These are phyloP conservation scores for Chrysosporium keratinophilum DNA, from an alignment of 2,329 filamentous ascomycete species.

Conservation along the genomic window DNA sequence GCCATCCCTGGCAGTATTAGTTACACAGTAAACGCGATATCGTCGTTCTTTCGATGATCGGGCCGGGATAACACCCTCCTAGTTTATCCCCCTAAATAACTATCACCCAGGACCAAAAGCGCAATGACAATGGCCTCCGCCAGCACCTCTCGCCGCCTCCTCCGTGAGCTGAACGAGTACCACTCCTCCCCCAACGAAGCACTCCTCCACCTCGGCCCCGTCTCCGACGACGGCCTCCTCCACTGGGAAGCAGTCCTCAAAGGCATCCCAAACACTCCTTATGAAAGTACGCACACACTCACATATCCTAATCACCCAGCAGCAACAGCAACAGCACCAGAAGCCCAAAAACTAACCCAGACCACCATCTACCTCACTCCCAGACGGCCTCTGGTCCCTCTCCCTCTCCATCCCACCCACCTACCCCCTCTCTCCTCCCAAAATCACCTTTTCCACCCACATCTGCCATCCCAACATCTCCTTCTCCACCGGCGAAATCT, in stretches of 20 bases:
- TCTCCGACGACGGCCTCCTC: slow-evolving; percentile 48
- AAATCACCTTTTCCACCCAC: slow-evolving; percentile 69
- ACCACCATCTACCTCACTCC: slow-evolving; percentile 3
- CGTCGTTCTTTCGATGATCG: background rate
- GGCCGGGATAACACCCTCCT: background rate
- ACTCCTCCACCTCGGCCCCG: slow-evolving; percentile 47
- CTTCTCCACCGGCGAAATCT: slow-evolving; percentile 75
- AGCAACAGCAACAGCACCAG: background rate
- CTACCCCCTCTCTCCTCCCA: slow-evolving; percentile 71
- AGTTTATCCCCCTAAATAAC: background rate
- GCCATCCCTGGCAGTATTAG: background rate
- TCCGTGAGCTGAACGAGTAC: slow-evolving; percentile 52
- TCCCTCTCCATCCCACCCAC: slow-evolving; percentile 61
- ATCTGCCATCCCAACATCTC: slow-evolving; percentile 76
- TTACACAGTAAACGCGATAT: background rate
- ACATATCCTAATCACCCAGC: background rate
- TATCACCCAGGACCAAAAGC: background rate
- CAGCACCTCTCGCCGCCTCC: slow-evolving; percentile 47
- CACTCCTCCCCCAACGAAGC: slow-evolving; percentile 46
- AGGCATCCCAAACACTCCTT: slow-evolving; percentile 49
- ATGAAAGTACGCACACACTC: slow-evolving; percentile 42
- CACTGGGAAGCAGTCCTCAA: slow-evolving; percentile 52
- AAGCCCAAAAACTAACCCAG: background rate
- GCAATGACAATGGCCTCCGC: slow-evolving; percentile 15
- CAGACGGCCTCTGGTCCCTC: slow-evolving; percentile 73